Evolutionary conservation across 495 filamentous ascomycete species (phyloP), one percentile per base, ranked within the genome.

Genomic region (Trichoderma virens): DNA sequence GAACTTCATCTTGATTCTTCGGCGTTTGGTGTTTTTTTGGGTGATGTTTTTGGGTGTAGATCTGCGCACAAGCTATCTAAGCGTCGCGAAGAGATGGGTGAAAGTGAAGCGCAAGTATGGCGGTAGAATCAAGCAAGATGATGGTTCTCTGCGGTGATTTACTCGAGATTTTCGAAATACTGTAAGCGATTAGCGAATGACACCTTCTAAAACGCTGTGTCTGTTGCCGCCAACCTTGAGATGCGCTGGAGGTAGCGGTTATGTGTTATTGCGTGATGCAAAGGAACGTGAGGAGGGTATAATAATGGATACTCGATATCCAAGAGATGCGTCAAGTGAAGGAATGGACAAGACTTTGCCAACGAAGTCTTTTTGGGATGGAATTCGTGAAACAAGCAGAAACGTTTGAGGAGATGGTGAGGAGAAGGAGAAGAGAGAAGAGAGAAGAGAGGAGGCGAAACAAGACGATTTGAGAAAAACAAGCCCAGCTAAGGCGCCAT

Each of bases 311-410:
- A 62, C 27, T 62, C 72, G 70, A 75, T 79, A 76, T 68, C 74
- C 78, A 74, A 72, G 68, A 66, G 70, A 64, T 66, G 68, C 62
- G 39, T 60, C 39, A 62, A 23, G 32, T 67, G 69, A 74, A 66
- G 61, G 70, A 70, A 68, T 67, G 65, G 67, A 56, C 61, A 72
- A 79, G 78, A 82, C 80, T 83, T 78, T 83, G 80, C 80, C 80
- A 83, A 83, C 80, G 80, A 81, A 82, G 80, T 73, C 80, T 78
- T 39, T 35, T 62, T 56, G 8, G 43, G 18, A 18, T 23, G 5
- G 18, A 47, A 16, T 11, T 56, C 7, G 51, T 56, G 51, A 56
- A 56, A 56, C 51, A 7, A 30, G 25, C 23, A 16, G 23, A 30
- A 56, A 18, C 51, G 51, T 27, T 8, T 7, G 25, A 27, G 51